Conservation (phyloP, 73 alveolate species). For the Paramecium sonneborni region DNA sequence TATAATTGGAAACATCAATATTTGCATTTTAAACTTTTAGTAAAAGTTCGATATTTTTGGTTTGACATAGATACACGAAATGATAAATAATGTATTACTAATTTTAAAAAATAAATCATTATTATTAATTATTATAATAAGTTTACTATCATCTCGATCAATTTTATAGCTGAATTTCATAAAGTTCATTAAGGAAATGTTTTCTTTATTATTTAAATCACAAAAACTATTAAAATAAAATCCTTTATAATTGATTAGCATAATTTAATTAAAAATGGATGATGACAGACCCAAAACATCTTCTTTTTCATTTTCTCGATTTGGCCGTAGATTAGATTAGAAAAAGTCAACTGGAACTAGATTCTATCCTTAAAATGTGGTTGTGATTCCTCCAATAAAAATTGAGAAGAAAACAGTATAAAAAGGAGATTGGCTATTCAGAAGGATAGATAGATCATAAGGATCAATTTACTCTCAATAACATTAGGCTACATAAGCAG, state of each 20-base stretch:
- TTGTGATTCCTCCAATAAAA: background rate
- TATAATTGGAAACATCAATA: background rate
- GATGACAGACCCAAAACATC: conserved; percentile 23
- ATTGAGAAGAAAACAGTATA: background rate
- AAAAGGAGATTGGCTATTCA: conserved; percentile 42
- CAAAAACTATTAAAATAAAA: background rate
- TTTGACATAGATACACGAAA: background rate
- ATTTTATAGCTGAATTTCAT: background rate
- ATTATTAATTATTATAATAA: background rate
- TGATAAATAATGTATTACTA: background rate
- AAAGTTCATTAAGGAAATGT: background rate
- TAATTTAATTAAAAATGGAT: background rate
- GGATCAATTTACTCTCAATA: background rate
- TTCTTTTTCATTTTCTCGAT: conserved; percentile 32
- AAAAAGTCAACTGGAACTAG: background rate
- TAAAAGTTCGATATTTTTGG: background rate
- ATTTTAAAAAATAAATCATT: background rate
- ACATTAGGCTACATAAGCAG: background rate
- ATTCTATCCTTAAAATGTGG: background rate
- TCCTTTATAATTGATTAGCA: background rate
- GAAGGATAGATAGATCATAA: conserved; percentile 33
- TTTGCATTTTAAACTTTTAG: background rate
- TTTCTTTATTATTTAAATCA: background rate
- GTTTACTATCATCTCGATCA: background rate
- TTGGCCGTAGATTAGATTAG: conserved; percentile 9